Evolutionary conservation across 23 red algal genomes (phyloP), one percentile per base, ranked within the genome.

Genomic region (Gracilaria vermiculophylla): DNA sequence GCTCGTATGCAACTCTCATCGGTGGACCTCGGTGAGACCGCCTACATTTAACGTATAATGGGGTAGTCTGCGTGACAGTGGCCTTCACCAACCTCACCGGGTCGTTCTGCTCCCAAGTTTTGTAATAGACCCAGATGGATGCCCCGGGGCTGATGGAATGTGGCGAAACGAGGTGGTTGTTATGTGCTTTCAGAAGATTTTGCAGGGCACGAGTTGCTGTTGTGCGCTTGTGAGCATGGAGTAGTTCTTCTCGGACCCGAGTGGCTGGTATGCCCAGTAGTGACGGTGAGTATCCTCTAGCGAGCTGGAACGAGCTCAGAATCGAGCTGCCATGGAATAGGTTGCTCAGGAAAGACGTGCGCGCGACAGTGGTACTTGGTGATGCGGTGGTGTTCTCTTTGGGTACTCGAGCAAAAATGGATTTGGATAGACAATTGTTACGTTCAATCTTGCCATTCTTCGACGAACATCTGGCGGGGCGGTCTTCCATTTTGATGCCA

Each of bases 51-150:
- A 73, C 62, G 41, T 19, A 73, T 62, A 53, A 74, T 17, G 61
- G 52, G 6, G 51, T 86, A 0, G 53, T 32, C 2, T 14, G 25
- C 55, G 55, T 33, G 6, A 86, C 60, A 50, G 33, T 86, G 9
- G 65, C 82, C 57, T 33, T 31, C 13, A 86, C 45, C 65, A 62
- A 86, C 75, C 82, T 11, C 5, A 74, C 42, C 35, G 62, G 14
- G 24, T 86, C 82, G 33, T 86, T 75, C 45, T 86, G 49, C 55
- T 86, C 75, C 62, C 64, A 86, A 0, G 82, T 86, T 39, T 71
- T 86, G 48, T 76, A 86, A 44, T 73, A 86, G n/a, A 86, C 0
- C 82, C 62, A 86, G 4, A 86, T 74, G 17, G 31, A 4, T 9
- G 65, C 53, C 4, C 65, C 82, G 0, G 58, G 57, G 27, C 41